These are phyloP conservation scores for Pelargonium myrrhifolium DNA, from an alignment of 441 rosid species.

Conservation along the genomic window DNA sequence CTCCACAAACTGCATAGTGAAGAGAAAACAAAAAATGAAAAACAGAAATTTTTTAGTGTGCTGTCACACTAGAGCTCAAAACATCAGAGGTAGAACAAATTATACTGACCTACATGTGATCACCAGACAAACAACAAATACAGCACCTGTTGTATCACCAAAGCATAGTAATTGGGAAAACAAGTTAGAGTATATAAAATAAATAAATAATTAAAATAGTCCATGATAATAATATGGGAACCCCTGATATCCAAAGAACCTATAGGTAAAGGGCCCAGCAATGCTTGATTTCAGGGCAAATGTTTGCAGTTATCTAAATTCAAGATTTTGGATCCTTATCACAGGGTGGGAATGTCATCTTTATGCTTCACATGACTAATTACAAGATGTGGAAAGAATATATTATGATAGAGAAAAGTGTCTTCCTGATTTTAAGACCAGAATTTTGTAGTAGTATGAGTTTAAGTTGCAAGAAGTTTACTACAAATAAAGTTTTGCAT, in stretches of 20 bases:
- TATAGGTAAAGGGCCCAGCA: neutral
- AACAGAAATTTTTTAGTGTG: no score
- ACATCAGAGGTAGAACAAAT: constrained; percentile 3
- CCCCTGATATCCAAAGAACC: neutral
- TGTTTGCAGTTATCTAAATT: neutral
- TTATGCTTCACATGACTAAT: neutral
- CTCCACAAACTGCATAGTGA: constrained; percentile 67
- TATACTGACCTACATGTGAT: constrained; percentile 77
- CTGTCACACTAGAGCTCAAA: no score
- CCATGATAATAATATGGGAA: neutral
- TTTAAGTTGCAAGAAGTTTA: neutral
- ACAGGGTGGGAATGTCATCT: neutral
- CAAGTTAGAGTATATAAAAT: neutral
- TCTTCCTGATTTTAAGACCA: neutral
- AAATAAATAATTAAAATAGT: no score
- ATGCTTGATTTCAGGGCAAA: neutral
- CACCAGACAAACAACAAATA: constrained; percentile 72
- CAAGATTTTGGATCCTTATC: neutral
- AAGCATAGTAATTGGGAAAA: neutral
- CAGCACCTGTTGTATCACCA: constrained; percentile 54
- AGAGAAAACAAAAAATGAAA: constrained; percentile 13
- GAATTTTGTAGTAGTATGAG: neutral
- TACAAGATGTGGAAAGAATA: neutral
- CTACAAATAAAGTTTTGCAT: neutral
- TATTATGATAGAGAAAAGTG: neutral